Base-by-base conservation (phyloP, 176 grass and related monocot genomes). In the Hsuehochloa calcarea region DNA sequence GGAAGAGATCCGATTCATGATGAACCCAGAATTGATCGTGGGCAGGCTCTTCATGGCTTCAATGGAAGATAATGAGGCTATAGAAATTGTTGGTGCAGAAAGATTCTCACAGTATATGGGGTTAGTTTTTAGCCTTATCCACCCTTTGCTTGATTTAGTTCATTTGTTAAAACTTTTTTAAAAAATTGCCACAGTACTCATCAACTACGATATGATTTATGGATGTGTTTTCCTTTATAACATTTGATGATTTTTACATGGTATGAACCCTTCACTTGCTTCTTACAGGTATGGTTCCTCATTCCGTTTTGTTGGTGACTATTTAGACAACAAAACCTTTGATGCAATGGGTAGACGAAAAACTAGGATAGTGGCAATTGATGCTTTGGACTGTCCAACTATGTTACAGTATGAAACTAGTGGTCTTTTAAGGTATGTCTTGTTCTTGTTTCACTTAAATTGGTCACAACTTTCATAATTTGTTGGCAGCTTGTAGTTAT, bases 1-100 rank as follows among this genome's bases (percentile, higher is more conserved):
- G 95, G 95, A 97, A 83, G 92, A 97, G 75, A 94, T 97, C 25
- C 88, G 90, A 31, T 97, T 94, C 73, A 92, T 97, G 92, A 91
- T 94, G 75, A 94, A 85, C 68, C 94, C 94, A 20, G 94, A 97
- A 82, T 54, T 97, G 49, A 90, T 94, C 47, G 66, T 85, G 37
- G 92, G 92, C 19, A 90, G 94, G 92, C 86, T 97, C 77, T 97
- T 97, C 69, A 89, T 94, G 87, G 68, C 88, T 61, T 88, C 51
- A 22, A 97, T 97, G 94, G 88, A 85, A 82, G 90, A 90, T 78
- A 97, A 97, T 74, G 94, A 97, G 59, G 90, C 94, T 49, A 89
- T 97, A 81, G 95, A 97, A 91, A 92, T 97, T 91, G 77, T 94
- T 37, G 94, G 92, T 60, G 83, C 89, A 23, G 92, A 94, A 92